Evolutionary conservation across 306 rosid species (phyloP), one percentile per base, ranked within the genome.

Genomic region (Abrus pulchellus): DNA sequence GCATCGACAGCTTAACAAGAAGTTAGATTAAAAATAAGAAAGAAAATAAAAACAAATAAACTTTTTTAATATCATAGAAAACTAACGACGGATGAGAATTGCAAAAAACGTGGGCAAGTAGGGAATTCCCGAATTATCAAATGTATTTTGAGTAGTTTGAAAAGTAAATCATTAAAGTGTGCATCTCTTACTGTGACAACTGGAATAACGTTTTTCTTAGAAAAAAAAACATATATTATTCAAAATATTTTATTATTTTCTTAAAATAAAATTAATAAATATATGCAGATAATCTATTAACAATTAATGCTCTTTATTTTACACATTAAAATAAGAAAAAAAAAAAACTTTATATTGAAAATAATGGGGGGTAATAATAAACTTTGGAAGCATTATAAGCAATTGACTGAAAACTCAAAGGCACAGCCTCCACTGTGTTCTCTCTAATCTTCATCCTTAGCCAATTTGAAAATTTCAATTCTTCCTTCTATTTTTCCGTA

Each of bases 331-430:
- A 4, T 36, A 2, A 36, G 40, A 4, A 36, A 36, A 36, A 36
- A 36, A 36, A 36, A 4, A 32, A 33, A 33, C 11, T 5, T 34
- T 2, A 38, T 5, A 10, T 28, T 9, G 4, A 36, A 44, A 44
- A 44, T 2, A 13, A 13, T 48, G 53, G 53, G n/a, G n/a, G 13
- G 0, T 20, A 48, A 9, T 48, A 36, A 36, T 36, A 36, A 66
- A n/a, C 7, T 60, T 36, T 41, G 52, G 27, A 33, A 44, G 71
- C 27, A 75, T 75, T 76, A 63, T 4, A 62, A 29, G 52, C 40
- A 49, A 61, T 48, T 61, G 70, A n/a, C 2, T 33, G 2, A 14
- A 30, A 61, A 8, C 60, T 32, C 5, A 61, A 3, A 61, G 32
- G 69, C 44, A n/a, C 11, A 2, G 0, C 2, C 11, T 36, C 40